Evolutionary conservation across 306 rosid species (phyloP), one percentile per base, ranked within the genome.

Genomic region (Pueraria montana): DNA sequence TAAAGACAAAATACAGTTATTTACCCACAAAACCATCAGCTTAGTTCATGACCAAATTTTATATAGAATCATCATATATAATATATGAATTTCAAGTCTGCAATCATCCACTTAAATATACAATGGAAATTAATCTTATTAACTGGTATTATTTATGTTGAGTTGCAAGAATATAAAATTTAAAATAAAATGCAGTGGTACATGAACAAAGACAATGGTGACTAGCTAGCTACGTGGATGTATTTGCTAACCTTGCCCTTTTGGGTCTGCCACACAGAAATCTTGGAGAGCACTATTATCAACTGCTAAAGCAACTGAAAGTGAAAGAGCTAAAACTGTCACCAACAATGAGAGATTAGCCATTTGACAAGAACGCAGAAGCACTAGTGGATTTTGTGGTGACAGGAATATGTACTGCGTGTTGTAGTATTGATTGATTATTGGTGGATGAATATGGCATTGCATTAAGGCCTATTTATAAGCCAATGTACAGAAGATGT

Each of bases 191-290:
- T 30, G 40, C 3, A 1, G 4, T 26, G 9, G 23, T 17, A 34
- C 40, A n/a, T n/a, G n/a, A n/a, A n/a, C n/a, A n/a, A n/a, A n/a
- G n/a, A n/a, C n/a, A n/a, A n/a, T n/a, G n/a, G n/a, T n/a, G n/a
- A n/a, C n/a, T n/a, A n/a, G n/a, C n/a, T n/a, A n/a, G n/a, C n/a
- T n/a, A n/a, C n/a, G n/a, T 12, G 40, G 6, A 4, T 65, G 46
- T 7, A 21, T 58, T 32, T 70, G 59, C 8, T 45, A 32, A 87
- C 90, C 90, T 80, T 77, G 81, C 26, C 34, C 52, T 12, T 78
- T 63, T 9, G 90, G 81, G 9, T 74, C 40, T 34, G 87, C 80
- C 11, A 88, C 91, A 26, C 91, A 88, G 61, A 88, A 88, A 85
- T 88, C 89, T 27, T 70, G 88, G 38, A 85, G 87, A 75, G 83